Percentiles rank a stretch among this genome's conserved stretches.
Evolutionary conservation across 78 protist species (phyloP).

Genomic region (Tieghemostelium lacteum): DNA sequence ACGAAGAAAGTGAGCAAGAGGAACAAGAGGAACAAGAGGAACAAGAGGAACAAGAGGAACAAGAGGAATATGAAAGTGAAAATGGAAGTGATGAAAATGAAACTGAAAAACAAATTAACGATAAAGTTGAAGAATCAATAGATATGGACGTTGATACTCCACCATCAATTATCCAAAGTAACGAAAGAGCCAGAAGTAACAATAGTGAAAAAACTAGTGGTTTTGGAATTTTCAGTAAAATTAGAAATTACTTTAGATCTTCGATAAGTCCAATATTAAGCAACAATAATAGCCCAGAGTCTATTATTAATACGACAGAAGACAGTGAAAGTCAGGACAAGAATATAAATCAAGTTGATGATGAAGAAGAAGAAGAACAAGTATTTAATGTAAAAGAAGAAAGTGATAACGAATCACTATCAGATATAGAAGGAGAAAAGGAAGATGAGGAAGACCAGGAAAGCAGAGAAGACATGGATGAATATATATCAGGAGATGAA

Average conservation of each 20-base stretch:
- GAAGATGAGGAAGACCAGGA: neutral
- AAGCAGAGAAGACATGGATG: neutral
- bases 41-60: constrained; percentile 2
- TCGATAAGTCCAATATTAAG: no score
- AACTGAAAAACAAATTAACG: neutral
- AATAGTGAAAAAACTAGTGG: no score
- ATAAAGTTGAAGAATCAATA: no score
- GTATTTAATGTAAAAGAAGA: no score
- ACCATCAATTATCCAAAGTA: no score
- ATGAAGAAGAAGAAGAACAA: neutral
- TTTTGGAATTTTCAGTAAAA: no score
- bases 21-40: constrained; percentile 5
- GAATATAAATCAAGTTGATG: neutral
- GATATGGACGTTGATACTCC: no score
- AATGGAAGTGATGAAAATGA: neutral
- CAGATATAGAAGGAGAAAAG: neutral
- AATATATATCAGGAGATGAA: neutral
- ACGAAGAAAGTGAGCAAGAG: neutral
- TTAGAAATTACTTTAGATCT: no score
- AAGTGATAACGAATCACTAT: no score
- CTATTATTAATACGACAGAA: no score
- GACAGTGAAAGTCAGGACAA: neutral
- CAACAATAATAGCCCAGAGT: no score
- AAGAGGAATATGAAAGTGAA: neutral
- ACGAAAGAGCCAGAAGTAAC: no score